These are phyloP conservation scores for Pythium aristosporum DNA, from an alignment of 352 stramenopile species.

Conservation along the genomic window DNA sequence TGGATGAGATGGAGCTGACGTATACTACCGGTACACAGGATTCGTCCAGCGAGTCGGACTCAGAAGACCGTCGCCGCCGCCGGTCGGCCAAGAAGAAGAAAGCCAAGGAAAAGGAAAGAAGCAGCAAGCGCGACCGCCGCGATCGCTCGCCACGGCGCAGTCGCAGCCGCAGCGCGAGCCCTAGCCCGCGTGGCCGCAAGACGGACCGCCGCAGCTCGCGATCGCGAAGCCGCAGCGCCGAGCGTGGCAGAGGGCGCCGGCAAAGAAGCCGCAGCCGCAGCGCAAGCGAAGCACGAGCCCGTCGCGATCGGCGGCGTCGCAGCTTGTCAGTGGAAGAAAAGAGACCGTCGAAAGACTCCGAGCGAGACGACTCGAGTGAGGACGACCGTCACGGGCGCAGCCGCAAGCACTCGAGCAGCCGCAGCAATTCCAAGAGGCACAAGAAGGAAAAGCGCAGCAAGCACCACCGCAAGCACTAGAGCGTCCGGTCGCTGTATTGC, in stretches of 20 bases:
- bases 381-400: constrained; percentile 6
- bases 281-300: constrained; percentile 25
- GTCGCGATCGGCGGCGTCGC: constrained; percentile 26
- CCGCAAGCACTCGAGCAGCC: constrained; percentile 26
- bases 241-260: background rate
- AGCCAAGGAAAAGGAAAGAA: background rate
- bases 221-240: constrained; percentile 13
- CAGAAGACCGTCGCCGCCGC: constrained; percentile 8
- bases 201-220: constrained; percentile 2
- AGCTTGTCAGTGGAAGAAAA: constrained; percentile 11
- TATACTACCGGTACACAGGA: background rate
- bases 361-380: constrained; percentile 9
- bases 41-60: constrained; percentile 12
- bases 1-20: background rate
- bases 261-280: constrained; percentile 20
- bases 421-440: constrained; percentile 42
- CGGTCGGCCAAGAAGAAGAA: constrained; percentile 19
- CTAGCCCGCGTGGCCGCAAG: constrained; percentile 7
- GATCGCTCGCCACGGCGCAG: constrained; percentile 9
- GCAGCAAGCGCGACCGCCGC: background rate
- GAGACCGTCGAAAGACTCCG: background rate
- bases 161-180: constrained; percentile 6
- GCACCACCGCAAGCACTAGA: constrained; percentile 20
- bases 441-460: constrained; percentile 53
- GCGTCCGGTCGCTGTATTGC: constrained; percentile 3